These are phyloP conservation scores for Hydrangea macrophylla DNA, from an alignment of 148 eudicot genomes.

Conservation along the genomic window DNA sequence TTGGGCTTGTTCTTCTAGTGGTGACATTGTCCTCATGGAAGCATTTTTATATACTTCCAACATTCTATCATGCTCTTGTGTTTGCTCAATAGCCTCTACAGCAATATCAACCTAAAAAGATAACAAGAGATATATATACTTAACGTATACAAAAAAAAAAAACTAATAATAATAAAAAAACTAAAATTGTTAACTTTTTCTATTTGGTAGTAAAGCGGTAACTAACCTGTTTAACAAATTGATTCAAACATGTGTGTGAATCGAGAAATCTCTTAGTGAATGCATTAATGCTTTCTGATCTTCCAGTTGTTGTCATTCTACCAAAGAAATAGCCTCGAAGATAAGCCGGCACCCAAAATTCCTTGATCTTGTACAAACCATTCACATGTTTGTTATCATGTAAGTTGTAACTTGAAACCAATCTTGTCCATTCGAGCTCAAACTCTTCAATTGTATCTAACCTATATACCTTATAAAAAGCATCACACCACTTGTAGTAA, in stretches of 20 bases:
- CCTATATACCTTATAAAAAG: slow-evolving; percentile 18
- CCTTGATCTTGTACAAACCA: slow-evolving; percentile 14
- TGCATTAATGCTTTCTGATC: slow-evolving; percentile 22
- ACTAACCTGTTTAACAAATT: slow-evolving; percentile 16
- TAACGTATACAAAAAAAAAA: slow-evolving; percentile 13
- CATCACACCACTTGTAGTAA: slow-evolving; percentile 17
- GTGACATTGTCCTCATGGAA: slow-evolving; percentile 12
- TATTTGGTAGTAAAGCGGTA: too few relatives aligned
- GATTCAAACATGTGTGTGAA: slow-evolving; percentile 8
- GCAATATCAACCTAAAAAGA: slow-evolving; percentile 15
- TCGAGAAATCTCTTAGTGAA: too few relatives aligned
- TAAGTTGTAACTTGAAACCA: too few relatives aligned
- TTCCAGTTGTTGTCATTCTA: slow-evolving; percentile 21
- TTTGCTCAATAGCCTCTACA: too few relatives aligned
- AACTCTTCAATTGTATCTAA: too few relatives aligned
- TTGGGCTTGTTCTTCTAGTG: slow-evolving; percentile 15
- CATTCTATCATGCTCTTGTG: too few relatives aligned
- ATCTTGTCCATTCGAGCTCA: too few relatives aligned
- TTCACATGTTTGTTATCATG: slow-evolving; percentile 17
- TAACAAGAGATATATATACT: slow-evolving; percentile 12
- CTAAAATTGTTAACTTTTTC: neutral
- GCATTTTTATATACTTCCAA: too few relatives aligned
- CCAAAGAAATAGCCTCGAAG: slow-evolving; percentile 17
- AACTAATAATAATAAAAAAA: neutral
- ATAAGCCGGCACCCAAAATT: slow-evolving; percentile 20